phyloP scores from a whole-genome alignment of 768 basidiomycete species.

The Boletus tylopilopsis region DNA sequence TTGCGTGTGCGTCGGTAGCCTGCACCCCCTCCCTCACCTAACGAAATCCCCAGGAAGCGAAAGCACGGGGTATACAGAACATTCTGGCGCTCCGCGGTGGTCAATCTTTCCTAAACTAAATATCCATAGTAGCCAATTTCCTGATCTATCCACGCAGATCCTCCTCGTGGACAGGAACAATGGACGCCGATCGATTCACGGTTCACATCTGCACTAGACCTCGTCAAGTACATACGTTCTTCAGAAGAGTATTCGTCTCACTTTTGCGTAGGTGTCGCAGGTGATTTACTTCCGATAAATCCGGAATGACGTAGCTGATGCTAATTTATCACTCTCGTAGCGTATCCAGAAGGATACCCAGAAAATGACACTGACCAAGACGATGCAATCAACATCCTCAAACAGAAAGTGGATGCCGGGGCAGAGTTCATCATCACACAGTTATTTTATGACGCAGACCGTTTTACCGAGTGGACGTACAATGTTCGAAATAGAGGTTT shows the following conservation, averaged over 20 bases:
- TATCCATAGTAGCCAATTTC: not conserved
- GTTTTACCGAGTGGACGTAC: conserved; percentile 75
- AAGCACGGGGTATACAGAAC: conserved; percentile 78
- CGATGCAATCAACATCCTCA: conserved; percentile 63
- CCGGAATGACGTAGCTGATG: not conserved
- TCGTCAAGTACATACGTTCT: conserved; percentile 87
- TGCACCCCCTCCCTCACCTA: not conserved
- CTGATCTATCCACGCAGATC: conserved; percentile 49
- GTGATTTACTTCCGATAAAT: conserved; percentile 34
- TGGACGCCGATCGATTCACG: conserved; percentile 84
- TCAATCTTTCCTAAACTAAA: conserved; percentile 29
- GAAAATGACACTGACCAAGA: conserved; percentile 59
- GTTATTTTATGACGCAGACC: conserved; percentile 93
- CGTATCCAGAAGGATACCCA: conserved; percentile 87
- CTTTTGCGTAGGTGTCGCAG: conserved; percentile 95
- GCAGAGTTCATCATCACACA: conserved; percentile 97
- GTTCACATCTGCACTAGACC: conserved; percentile 81
- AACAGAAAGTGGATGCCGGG: conserved; percentile 88
- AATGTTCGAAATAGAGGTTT: conserved; percentile 70
- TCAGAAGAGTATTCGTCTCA: conserved; percentile 71
- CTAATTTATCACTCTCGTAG: conserved; percentile 36
- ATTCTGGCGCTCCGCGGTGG: conserved; percentile 92
- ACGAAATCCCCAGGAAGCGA: conserved; percentile 56
- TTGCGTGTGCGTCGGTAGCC: conserved; percentile 54
- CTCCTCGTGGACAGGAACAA: conserved; percentile 90